Conservation (phyloP, 768 basidiomycete genomes). For the Suillus luteus region DNA sequence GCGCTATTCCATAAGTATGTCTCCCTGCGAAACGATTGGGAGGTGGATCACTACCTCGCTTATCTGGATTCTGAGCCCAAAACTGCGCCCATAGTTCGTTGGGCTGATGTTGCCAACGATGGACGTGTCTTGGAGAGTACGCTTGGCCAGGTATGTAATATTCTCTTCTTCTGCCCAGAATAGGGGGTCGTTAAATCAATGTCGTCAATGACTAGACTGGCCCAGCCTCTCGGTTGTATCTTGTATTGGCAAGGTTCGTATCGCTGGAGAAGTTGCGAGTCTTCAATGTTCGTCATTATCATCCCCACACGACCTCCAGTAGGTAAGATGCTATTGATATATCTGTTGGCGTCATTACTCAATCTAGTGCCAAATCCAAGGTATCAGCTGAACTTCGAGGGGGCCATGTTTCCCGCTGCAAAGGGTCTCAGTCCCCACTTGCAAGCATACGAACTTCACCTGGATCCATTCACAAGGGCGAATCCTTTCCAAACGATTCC, state of each 20-base stretch:
- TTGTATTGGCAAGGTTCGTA: constrained; percentile 31
- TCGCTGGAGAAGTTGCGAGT: constrained; percentile 35
- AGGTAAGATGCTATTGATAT: constrained; percentile 2
- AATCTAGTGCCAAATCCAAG: constrained; percentile 23
- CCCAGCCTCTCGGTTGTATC: constrained; percentile 36
- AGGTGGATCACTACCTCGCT: constrained; percentile 31
- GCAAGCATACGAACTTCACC: constrained; percentile 35
- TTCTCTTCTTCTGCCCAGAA: constrained; percentile 13
- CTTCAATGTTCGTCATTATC: constrained; percentile 31
- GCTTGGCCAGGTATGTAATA: constrained; percentile 22
- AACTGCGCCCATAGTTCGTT: constrained; percentile 28
- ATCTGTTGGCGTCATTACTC: constrained; percentile 10
- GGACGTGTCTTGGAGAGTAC: constrained; percentile 31
- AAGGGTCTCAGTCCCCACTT: constrained; percentile 16
- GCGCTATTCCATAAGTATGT: constrained; percentile 33
- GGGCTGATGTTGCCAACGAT: constrained; percentile 44
- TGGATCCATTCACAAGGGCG: constrained; percentile 32
- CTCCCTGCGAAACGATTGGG: constrained; percentile 40
- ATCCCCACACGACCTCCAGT: constrained; percentile 23
- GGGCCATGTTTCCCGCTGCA: constrained; percentile 38
- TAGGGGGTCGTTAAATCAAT: constrained; percentile 10
- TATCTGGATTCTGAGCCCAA: constrained; percentile 26
- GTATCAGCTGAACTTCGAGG: constrained; percentile 36
- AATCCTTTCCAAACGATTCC: constrained; percentile 32
- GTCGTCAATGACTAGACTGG: constrained; percentile 7